phyloP scores from a whole-genome alignment of 2,329 filamentous ascomycete genomes.

The Apiospora sp. region DNA sequence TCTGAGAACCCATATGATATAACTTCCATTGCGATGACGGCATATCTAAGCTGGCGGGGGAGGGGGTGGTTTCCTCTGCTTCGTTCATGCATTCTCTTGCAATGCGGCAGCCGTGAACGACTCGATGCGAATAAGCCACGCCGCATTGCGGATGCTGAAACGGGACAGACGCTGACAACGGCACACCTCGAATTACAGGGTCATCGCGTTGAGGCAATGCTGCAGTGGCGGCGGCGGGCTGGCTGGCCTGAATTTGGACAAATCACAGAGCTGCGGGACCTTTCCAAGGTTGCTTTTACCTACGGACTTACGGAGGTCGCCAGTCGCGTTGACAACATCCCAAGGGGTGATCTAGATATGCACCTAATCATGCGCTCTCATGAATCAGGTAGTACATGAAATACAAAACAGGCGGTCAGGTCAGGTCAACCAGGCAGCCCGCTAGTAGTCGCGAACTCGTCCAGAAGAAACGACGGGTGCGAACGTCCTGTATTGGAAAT shows the following conservation, averaged over 20 bases:
- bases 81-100: background rate
- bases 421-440: background rate
- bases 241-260: background rate
- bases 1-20: background rate
- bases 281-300: slow-evolving; percentile 1
- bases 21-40: background rate
- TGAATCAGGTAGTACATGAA: slow-evolving; percentile 1
- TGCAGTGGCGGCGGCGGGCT: background rate
- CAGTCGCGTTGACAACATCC: background rate
- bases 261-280: background rate
- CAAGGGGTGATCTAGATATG: slow-evolving; percentile 6
- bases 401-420: background rate
- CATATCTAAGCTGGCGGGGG: background rate
- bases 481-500: background rate
- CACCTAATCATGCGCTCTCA: slow-evolving; percentile 16
- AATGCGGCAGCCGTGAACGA: background rate
- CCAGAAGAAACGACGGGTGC: background rate
- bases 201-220: background rate
- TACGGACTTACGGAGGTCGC: slow-evolving; percentile 8
- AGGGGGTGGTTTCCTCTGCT: background rate
- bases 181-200: background rate
- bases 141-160: slow-evolving; percentile 3
- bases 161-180: slow-evolving; percentile 4
- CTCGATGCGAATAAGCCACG: slow-evolving; percentile 17
- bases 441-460: background rate